Evolutionary conservation across 2,329 filamentous ascomycete species (phyloP), one percentile per base, ranked within the genome.

Genomic region (Cytospora piceicola): DNA sequence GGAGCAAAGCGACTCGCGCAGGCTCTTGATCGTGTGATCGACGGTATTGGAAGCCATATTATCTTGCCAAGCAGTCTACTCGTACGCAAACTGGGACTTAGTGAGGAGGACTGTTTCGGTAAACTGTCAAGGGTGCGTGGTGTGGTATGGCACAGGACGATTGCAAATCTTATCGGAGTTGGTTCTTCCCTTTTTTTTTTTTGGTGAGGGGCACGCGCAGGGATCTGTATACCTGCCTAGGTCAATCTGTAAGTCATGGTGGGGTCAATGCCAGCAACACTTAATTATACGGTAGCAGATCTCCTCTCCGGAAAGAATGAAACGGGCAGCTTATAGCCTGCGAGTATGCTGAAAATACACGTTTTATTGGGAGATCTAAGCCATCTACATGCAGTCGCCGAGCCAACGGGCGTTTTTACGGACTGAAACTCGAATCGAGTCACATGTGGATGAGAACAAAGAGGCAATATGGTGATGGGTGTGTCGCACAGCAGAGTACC

Each of bases 1-100:
- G 58, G 91, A 90, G 72, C 85, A 89, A 67, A 99, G 88, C 67
- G 90, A 91, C 73, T 90, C 85, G 74, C 93, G 90, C 61, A 96
- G 85, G 66, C 83, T 81, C 64, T 81, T 73, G 71, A 93, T 84
- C 55, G 86, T 88, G 14, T 79, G 69, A 63, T 73, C 67, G 36
- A 68, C 68, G 39, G 65, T 42, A 6, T 72, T 68, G 69, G 60
- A 24, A 73, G 73, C 68, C 73, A 75, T 75, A 24, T 30, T 70
- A 46, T 42, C 39, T 24, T 17, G 32, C 22, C 20, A 15, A 20
- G 8, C 8, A 15, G 8, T 36, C 14, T 34, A 3, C 24, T 42
- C 17, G 24, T 11, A 15, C 27, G 24, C 8, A 54, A 22, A 4
- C 14, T 24, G 15, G 20, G 34, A 22, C 27, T 24, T 20, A 14